These are phyloP conservation scores for Pseudomonodictys pantanalensis DNA, from an alignment of 495 filamentous ascomycete species.

Conservation along the genomic window DNA sequence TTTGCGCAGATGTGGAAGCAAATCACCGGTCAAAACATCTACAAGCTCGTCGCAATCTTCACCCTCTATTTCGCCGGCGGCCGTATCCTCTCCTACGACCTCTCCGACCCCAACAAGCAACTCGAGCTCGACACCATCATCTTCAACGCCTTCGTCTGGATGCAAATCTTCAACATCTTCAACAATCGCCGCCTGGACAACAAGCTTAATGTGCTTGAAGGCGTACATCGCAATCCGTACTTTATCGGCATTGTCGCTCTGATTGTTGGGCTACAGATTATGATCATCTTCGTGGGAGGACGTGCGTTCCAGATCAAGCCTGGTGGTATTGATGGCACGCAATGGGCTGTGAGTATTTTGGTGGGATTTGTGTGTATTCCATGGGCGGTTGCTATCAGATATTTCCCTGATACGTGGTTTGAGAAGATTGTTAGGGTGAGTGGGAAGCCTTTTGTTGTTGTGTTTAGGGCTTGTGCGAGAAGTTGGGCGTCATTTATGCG, in stretches of 20 bases:
- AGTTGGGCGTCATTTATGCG: neutral
- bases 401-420: slow-evolving; percentile 6
- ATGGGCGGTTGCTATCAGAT: slow-evolving; percentile 1
- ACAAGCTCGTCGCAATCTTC: slow-evolving; percentile 75
- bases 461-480: neutral
- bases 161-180: slow-evolving; percentile 95
- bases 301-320: slow-evolving; percentile 70
- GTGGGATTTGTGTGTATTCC: slow-evolving; percentile 1
- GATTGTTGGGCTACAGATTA: slow-evolving; percentile 75
- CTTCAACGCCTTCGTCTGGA: slow-evolving; percentile 95
- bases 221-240: slow-evolving; percentile 71
- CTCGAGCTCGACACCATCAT: slow-evolving; percentile 69
- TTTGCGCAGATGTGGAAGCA: slow-evolving; percentile 78
- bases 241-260: slow-evolving; percentile 75
- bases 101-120: slow-evolving; percentile 32
- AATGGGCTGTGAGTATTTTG: neutral
- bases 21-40: slow-evolving; percentile 83
- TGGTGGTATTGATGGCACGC: neutral
- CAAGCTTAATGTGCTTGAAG: slow-evolving; percentile 87
- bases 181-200: slow-evolving; percentile 90
- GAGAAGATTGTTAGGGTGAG: neutral
- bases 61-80: slow-evolving; percentile 70
- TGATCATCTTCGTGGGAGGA: slow-evolving; percentile 76
- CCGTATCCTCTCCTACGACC: slow-evolving; percentile 52
- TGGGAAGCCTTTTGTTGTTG: slow-evolving; percentile 1